A percentile compares a stretch with the other conserved stretches of the same genome.
Evolutionary conservation across 2,329 filamentous ascomycete genomes (phyloP).

Genomic region (Diaporthe batatas): DNA sequence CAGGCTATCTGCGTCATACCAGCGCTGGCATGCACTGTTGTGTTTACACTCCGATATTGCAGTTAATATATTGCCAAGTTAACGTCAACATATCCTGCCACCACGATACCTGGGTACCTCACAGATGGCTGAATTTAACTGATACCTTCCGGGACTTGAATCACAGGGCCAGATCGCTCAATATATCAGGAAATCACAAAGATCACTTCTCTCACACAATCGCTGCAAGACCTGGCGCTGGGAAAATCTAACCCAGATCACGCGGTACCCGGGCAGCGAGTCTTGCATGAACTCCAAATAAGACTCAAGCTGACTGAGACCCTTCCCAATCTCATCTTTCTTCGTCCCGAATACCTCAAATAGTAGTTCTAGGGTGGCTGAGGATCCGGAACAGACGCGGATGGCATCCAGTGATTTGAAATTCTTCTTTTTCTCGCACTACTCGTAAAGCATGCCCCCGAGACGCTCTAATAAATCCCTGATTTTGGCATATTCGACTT

Average conservation of each 20-base stretch:
- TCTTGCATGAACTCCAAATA: background rate
- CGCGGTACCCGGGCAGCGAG: background rate
- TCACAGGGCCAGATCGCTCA: background rate
- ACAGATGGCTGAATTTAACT: too few relatives aligned
- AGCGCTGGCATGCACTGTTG: background rate
- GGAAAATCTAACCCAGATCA: background rate
- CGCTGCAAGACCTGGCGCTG: background rate
- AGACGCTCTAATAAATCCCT: background rate
- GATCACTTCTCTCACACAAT: background rate
- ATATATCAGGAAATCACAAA: background rate
- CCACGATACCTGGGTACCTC: background rate
- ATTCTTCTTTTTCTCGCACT: background rate
- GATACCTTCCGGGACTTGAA: too few relatives aligned
- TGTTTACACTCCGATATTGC: background rate
- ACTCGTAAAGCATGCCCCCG: background rate
- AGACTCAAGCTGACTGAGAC: background rate
- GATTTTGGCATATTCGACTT: background rate
- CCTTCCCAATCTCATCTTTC: background rate
- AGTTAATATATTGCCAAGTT: background rate
- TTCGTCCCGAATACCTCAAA: background rate
- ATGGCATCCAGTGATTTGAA: too few relatives aligned
- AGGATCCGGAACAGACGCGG: too few relatives aligned
- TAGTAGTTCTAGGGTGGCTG: background rate
- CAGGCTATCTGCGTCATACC: background rate
- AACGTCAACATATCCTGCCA: background rate